These are phyloP conservation scores for Hyphopichia khmerensis DNA, from an alignment of 1,139 yeast genomes.

Conservation along the genomic window DNA sequence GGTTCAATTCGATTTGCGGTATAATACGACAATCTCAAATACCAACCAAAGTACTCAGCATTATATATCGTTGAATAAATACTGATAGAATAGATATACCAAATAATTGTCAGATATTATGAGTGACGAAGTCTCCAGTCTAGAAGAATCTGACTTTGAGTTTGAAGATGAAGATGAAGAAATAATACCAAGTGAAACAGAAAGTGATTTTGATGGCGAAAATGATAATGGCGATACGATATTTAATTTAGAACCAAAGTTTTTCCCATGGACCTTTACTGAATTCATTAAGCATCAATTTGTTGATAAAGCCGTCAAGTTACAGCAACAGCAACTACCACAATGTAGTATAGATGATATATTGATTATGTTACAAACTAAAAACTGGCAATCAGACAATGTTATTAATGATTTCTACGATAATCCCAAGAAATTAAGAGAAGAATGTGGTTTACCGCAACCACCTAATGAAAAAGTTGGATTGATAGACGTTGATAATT, in stretches of 20 bases:
- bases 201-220: conserved; percentile 6
- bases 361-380: conserved; percentile 54
- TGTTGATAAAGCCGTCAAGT: conserved; percentile 15
- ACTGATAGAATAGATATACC: too few species aligned
- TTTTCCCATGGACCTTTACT: conserved; percentile 28
- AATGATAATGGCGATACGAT: neutral
- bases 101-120: conserved; percentile 3
- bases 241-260: conserved; percentile 1
- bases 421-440: conserved; percentile 42
- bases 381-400: conserved; percentile 73
- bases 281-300: conserved; percentile 22
- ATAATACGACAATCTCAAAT: too few species aligned
- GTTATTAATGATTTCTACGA: conserved; percentile 68
- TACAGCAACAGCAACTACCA: conserved; percentile 25
- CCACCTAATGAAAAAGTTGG: conserved; percentile 7
- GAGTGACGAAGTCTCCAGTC: conserved; percentile 7
- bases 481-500: conserved; percentile 17
- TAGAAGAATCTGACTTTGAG: conserved; percentile 17
- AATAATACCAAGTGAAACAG: conserved; percentile 11
- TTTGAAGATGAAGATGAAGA: conserved; percentile 18
- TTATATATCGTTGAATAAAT: too few species aligned
- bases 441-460: conserved; percentile 48
- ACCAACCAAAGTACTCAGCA: too few species aligned
- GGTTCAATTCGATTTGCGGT: too few species aligned
- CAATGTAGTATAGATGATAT: conserved; percentile 42